Base-by-base conservation (phyloP, 2,329 filamentous ascomycete species). In the Aspergillus pseudonomiae region DNA sequence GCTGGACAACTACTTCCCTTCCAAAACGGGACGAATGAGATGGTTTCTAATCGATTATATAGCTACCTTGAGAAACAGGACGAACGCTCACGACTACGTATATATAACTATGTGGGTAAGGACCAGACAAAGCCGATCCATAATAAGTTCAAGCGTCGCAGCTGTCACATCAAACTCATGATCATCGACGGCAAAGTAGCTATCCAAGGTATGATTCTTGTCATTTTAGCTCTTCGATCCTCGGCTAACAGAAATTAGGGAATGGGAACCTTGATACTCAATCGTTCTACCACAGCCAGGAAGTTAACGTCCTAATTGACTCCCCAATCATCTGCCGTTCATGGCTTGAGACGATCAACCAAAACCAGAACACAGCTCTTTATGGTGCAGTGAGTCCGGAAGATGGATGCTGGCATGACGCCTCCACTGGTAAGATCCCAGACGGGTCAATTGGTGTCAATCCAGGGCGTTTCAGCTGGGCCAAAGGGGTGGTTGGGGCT, bases 191-290 rank as follows among this genome's bases (percentile, higher is more conserved):
- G 85, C 50, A 79, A 79, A 26, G 83, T 94, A 41, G 91, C 85
- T 2, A 88, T 94, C 41, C 85, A 91, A 75, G 91, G 79, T 73
- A 58, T 11, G 32, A 19, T 58, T 16, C 1, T 46, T 12, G 21
- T 19, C 36, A 30, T 14, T 14, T 6, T 45, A 6, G 28, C 6
- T 12, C 21, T 16, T 12, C 28, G 9, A 14, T 12, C 28, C 2
- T 41, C 19, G n/a, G 28, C 30, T 30, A 55, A 61, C n/a, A 36
- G 6, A 36, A 43, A 4, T 6, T 21, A 78, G 76, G 91, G 4
- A 91, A 87, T 67, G 91, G 91, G 0, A 94, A 94, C 71, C 89
- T 93, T 74, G 91, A 94, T 69, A 93, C 91, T 1, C 91, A 94
- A 76, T 88, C 85, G 24, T 94, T 90, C 88, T 93, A 85, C 68